Conservation (phyloP, 495 filamentous ascomycete genomes). For the Penicillium canariense region DNA sequence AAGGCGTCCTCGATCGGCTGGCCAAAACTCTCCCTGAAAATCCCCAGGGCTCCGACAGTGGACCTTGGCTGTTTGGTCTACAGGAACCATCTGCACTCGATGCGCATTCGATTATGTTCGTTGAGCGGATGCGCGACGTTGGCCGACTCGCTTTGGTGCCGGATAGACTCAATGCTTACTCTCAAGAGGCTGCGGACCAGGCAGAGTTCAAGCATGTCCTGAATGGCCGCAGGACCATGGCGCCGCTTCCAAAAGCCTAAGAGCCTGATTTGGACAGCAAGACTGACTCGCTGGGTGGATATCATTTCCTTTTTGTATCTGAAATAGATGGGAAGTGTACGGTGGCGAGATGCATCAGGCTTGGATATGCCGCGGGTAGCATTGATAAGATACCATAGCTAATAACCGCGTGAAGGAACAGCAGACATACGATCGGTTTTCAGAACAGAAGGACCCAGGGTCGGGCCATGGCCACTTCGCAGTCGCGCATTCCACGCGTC, state of each 20-base stretch:
- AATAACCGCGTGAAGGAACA: no score
- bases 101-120: neutral
- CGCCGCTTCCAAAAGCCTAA: neutral
- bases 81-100: neutral
- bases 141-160: neutral
- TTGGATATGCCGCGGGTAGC: no score
- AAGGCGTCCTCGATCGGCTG: neutral
- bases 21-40: neutral
- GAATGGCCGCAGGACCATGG: neutral
- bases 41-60: neutral
- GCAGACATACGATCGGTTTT: no score
- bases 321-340: no score
- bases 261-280: no score
- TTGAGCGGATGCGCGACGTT: neutral
- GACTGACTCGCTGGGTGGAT: no score
- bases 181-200: neutral
- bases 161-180: neutral
- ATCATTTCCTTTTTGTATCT: no score
- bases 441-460: no score
- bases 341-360: no score
- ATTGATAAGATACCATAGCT: neutral
- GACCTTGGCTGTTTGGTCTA: neutral
- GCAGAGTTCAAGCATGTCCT: neutral
- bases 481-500: no score
- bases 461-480: no score